phyloP scores from a whole-genome alignment of 805 yeast species.

The Wickerhamiella kurtzmanii region DNA sequence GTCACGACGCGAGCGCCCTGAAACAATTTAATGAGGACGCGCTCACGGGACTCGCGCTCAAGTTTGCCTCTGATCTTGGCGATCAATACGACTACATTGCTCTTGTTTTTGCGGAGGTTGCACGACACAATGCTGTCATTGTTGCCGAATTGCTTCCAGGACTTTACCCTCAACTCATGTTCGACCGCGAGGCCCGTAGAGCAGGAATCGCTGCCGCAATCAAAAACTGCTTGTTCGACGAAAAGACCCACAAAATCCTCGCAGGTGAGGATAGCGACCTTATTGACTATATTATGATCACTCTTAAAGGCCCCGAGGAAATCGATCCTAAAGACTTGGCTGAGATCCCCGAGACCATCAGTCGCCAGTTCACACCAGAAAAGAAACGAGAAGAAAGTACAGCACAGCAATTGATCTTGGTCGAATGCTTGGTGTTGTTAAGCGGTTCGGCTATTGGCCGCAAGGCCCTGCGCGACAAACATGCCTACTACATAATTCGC shows the following conservation, averaged over 20 bases:
- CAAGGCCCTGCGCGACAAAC: slow-evolving; percentile 61
- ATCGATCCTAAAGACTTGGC: slow-evolving; percentile 75
- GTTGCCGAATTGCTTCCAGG: slow-evolving; percentile 61
- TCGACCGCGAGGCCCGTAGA: slow-evolving; percentile 63
- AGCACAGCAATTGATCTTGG: slow-evolving; percentile 50
- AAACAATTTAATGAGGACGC: slow-evolving; percentile 43
- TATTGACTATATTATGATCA: slow-evolving; percentile 68
- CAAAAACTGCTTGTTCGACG: slow-evolving; percentile 76
- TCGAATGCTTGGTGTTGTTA: slow-evolving; percentile 67
- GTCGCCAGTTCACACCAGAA: slow-evolving; percentile 58
- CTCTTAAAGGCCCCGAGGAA: slow-evolving; percentile 62
- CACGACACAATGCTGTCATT: slow-evolving; percentile 37
- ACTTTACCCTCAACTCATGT: slow-evolving; percentile 68
- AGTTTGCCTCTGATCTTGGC: slow-evolving; percentile 74
- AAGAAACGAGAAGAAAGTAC: slow-evolving; percentile 61
- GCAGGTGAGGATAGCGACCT: slow-evolving; percentile 51
- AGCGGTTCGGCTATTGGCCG: slow-evolving; percentile 65
- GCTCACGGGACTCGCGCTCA: slow-evolving; percentile 46
- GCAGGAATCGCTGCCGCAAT: slow-evolving; percentile 89
- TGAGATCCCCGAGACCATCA: slow-evolving; percentile 71
- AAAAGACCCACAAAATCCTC: slow-evolving; percentile 48
- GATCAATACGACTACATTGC: slow-evolving; percentile 75
- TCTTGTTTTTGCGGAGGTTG: slow-evolving; percentile 79
- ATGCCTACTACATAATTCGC: slow-evolving; percentile 75
- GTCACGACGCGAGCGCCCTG: slow-evolving; percentile 57